Evolutionary conservation across 176 grass and related monocot species (phyloP).

Genomic region (Rhynchospora tenuis): DNA sequence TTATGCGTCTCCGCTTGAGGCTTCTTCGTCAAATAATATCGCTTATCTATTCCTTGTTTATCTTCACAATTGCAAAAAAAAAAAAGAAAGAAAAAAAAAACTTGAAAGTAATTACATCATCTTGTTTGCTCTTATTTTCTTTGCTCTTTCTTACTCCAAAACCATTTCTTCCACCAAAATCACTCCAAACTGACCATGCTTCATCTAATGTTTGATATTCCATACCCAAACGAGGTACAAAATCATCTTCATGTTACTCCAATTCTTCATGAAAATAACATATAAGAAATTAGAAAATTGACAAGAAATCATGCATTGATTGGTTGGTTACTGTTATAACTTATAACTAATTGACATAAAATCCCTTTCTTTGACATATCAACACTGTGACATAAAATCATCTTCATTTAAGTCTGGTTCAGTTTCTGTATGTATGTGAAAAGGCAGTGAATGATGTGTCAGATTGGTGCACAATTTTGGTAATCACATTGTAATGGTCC

Average conservation of each 20-base stretch:
- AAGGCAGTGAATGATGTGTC: not conserved
- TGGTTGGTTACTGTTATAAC: too few species aligned
- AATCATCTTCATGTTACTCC: not conserved
- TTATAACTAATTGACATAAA: too few species aligned
- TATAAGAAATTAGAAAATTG: too few species aligned
- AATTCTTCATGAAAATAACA: not conserved
- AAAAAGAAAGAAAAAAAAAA: not conserved
- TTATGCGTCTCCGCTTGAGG: not conserved
- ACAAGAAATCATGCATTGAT: too few species aligned
- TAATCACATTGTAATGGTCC: not conserved
- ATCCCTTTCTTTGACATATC: too few species aligned
- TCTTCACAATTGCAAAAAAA: not conserved
- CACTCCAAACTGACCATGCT: not conserved
- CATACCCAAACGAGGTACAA: not conserved
- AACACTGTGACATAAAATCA: too few species aligned
- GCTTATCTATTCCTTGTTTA: not conserved
- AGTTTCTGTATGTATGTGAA: not conserved
- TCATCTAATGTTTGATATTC: not conserved
- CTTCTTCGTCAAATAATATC: not conserved
- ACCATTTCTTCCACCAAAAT: not conserved
- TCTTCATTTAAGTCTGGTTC: too few species aligned
- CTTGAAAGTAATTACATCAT: not conserved
- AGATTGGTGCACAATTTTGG: not conserved
- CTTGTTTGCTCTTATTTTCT: not conserved
- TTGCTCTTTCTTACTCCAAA: not conserved